Evolutionary conservation across 768 basidiomycete genomes (phyloP), one percentile per base, ranked within the genome.

Genomic region (Serendipita sp.): DNA sequence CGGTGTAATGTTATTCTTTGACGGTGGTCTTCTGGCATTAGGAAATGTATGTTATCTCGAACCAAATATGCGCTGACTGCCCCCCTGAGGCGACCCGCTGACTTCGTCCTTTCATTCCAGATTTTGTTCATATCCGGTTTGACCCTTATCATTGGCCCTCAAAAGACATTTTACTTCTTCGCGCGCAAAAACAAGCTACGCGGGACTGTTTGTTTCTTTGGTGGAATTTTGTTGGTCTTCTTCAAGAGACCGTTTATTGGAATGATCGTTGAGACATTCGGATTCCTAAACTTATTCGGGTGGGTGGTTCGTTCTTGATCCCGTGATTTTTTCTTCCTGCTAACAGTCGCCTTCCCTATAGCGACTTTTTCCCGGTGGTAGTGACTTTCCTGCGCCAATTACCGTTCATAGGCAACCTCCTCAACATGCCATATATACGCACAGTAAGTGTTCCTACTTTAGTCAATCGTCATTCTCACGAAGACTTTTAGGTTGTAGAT

Each of bases 291-390:
- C 72, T 79, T 99, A 44, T 99, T 99, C 70, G 95, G 95, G 95
- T 98, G 71, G 61, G 80, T 74, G 65, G 74, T 70, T 4, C 28
- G 41, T 48, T 58, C 60, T 60, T 65, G 53, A 42, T n/a, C n/a
- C n/a, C n/a, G n/a, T n/a, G n/a, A n/a, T n/a, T n/a, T 24, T 48
- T 4, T 22, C 30, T 13, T 42, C 24, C 2, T 9, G 2, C 48
- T 53, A 48, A 60, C 31, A 17, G n/a, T 17, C 14, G 22, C n/a
- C 30, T 45, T 33, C n/a, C n/a, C n/a, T 65, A 50, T 75, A 98
- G 95, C 48, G 95, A 97, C 75, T 99, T 99, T 79, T 98, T 98
- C 82, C 96, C 96, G 3, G 96, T 98, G 64, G 86, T 99, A 62
- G 77, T 99, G 58, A 93, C 91, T n/a, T 97, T 98, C 79, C 75